Conservation (phyloP, 306 rosid genomes). For the Cicer arietinum region DNA sequence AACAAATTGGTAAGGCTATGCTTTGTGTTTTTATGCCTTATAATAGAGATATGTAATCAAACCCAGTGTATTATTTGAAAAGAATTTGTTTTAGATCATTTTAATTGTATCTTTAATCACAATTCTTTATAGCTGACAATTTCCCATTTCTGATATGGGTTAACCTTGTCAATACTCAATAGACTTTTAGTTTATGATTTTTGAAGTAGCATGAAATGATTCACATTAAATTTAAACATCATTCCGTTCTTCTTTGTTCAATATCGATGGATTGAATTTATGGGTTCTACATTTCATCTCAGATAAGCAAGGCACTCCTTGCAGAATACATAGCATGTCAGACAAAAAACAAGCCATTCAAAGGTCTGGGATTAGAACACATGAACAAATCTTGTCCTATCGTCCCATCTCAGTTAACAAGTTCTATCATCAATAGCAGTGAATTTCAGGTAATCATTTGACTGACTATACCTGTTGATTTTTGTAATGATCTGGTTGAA, state of each 20-base stretch:
- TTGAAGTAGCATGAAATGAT: constrained; percentile 33
- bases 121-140: constrained; percentile 4
- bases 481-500: constrained; percentile 28
- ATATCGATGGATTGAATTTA: constrained; percentile 31
- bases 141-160: constrained; percentile 18
- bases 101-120: constrained; percentile 11
- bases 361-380: constrained; percentile 84
- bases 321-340: constrained; percentile 65
- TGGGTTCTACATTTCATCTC: constrained; percentile 42
- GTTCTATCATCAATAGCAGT: constrained; percentile 62
- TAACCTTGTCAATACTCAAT: constrained; percentile 21
- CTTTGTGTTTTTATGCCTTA: constrained; percentile 13
- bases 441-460: constrained; percentile 73
- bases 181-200: constrained; percentile 14
- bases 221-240: constrained; percentile 32
- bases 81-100: constrained; percentile 11
- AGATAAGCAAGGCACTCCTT: constrained; percentile 94
- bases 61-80: constrained; percentile 16
- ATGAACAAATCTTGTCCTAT: constrained; percentile 75
- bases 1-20: neutral
- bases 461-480: constrained; percentile 7
- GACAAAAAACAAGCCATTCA: constrained; percentile 72
- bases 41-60: constrained; percentile 24
- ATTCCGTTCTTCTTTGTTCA: constrained; percentile 4
- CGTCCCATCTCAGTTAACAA: constrained; percentile 70